These are phyloP conservation scores for Scedosporium dehoogii DNA, from an alignment of 2,329 filamentous ascomycete species.

Conservation along the genomic window DNA sequence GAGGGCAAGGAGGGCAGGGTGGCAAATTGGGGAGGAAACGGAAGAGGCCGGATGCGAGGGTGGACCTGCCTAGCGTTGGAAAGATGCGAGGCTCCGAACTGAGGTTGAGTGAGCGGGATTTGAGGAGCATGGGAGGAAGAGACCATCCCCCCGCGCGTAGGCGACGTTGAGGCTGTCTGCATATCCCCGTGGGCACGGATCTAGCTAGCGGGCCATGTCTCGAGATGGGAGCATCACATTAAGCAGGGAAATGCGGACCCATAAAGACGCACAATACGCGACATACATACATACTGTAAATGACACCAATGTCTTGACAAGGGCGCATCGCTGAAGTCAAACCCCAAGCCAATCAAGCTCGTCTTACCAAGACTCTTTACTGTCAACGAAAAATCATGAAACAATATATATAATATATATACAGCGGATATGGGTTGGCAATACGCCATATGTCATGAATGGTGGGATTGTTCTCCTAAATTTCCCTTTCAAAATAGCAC, in stretches of 20 bases:
- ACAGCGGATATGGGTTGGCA: neutral
- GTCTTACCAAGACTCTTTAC: neutral
- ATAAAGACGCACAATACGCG: too few species aligned
- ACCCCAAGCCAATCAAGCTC: neutral
- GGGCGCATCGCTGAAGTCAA: too few species aligned
- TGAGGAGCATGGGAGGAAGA: conserved; percentile 56
- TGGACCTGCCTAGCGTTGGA: conserved; percentile 72
- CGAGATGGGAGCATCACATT: too few species aligned
- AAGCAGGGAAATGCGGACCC: too few species aligned
- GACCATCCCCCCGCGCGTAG: neutral
- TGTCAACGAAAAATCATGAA: neutral
- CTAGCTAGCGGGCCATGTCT: too few species aligned
- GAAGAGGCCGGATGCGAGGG: conserved; percentile 41
- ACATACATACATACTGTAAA: too few species aligned
- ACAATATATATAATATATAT: neutral
- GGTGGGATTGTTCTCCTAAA: neutral
- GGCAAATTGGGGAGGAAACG: conserved; percentile 28
- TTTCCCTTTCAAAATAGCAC: neutral
- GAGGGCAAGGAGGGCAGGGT: conserved; percentile 21
- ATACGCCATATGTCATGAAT: neutral
- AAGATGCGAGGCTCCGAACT: conserved; percentile 71
- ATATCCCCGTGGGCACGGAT: too few species aligned
- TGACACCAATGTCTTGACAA: too few species aligned
- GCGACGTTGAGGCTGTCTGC: neutral
- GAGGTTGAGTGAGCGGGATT: conserved; percentile 67